A percentile compares a stretch with the other conserved stretches of the same genome.
Conservation (phyloP, 2,329 filamentous ascomycete genomes). For the Cadophora sp. region DNA sequence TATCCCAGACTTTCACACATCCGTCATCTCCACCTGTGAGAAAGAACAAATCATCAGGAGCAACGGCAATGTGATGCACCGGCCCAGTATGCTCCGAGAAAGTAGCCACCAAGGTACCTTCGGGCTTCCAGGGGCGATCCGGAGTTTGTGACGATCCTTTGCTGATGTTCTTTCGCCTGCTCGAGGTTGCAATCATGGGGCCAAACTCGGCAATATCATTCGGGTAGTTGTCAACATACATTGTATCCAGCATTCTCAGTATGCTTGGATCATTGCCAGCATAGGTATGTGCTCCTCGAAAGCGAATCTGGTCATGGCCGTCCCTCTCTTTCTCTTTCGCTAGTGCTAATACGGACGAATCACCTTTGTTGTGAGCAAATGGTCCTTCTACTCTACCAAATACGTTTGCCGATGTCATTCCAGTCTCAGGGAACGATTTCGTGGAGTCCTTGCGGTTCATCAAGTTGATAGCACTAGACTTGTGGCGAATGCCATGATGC, state of each 20-base stretch:
- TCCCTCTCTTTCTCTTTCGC: constrained; percentile 46
- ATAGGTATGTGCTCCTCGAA: constrained; percentile 79
- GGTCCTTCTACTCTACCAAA: constrained; percentile 68
- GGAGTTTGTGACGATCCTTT: constrained; percentile 39
- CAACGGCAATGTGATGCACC: constrained; percentile 80
- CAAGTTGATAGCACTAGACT: constrained; percentile 66
- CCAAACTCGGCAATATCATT: constrained; percentile 76
- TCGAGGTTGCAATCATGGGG: constrained; percentile 76
- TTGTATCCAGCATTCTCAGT: constrained; percentile 77
- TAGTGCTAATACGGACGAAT: constrained; percentile 47
- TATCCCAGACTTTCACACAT: constrained; percentile 91
- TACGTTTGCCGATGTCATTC: constrained; percentile 67
- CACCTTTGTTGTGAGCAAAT: constrained; percentile 42
- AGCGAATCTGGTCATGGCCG: constrained; percentile 51
- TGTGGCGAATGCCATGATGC: constrained; percentile 58
- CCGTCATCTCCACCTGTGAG: constrained; percentile 93
- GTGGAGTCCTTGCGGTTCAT: constrained; percentile 61
- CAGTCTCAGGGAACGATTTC: constrained; percentile 70
- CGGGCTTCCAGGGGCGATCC: constrained; percentile 79
- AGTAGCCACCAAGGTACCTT: constrained; percentile 83
- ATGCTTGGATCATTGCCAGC: constrained; percentile 77
- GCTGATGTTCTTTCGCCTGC: constrained; percentile 57
- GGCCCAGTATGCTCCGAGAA: constrained; percentile 87
- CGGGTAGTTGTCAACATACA: constrained; percentile 78
- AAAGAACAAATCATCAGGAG: constrained; percentile 94